Evolutionary conservation across 2,329 filamentous ascomycete genomes (phyloP), one percentile per base, ranked within the genome.

Genomic region (Ambrosiella xylebori): DNA sequence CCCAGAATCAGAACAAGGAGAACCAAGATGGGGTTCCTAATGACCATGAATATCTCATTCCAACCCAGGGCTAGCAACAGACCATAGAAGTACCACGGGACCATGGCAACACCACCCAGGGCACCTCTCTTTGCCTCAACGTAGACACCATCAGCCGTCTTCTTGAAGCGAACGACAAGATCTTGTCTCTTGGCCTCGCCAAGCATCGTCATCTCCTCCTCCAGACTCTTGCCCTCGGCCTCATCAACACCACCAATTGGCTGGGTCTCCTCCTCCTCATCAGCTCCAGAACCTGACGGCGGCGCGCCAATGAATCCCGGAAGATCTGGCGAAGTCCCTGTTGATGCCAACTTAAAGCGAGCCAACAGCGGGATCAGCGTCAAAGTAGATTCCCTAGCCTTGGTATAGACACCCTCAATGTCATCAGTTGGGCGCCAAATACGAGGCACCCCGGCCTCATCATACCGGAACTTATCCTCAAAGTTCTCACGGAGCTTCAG

Each of bases 391-490:
- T 97, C 91, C 63, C 91, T 82, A 2, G 93, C 91, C 62, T 83
- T 85, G 40, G 89, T 96, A 71, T 97, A 98, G 47, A 94, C 75
- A 51, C 91, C 90, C 73, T 98, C 93, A 61, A 98, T 98, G 67
- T 98, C 93, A 68, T 98, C 93, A 1, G 85, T 90, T 1, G 93
- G 93, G 27, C 90, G 83, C 93, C 93, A 98, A 70, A 98, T 95
- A 61, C 93, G 80, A 4, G 93, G 93, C 3, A 98, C 93, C 35
- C 93, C 93, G 6, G 83, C 82, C 61, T 96, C 90, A 65, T 98
- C 93, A 66, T 98, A 98, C 63, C 93, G 85, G 79, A 98, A 98
- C 71, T 95, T 96, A 73, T 98, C 93, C 71, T 98, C 93, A 64
- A 98, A 98, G 73, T 96, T 97, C 70, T 98, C 93, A 40, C 93